Conservation (phyloP, 1,139 yeast species). For the Nakaseomyces bracarensis region DNA sequence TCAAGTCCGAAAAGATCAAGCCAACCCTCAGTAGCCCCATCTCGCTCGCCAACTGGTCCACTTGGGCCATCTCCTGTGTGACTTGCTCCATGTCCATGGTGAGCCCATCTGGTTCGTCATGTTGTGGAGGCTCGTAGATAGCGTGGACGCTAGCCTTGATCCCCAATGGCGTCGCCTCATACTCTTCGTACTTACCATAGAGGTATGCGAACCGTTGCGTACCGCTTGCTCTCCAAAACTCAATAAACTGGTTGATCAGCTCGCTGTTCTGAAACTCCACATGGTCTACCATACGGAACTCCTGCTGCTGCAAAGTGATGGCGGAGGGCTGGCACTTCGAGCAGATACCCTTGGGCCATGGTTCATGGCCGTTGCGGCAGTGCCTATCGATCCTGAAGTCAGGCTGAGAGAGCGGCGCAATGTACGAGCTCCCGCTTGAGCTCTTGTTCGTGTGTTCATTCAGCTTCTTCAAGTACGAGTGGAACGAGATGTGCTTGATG, state of each 20-base stretch:
- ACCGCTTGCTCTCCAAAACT: slow-evolving; percentile 86
- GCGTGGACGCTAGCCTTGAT: slow-evolving; percentile 91
- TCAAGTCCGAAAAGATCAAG: slow-evolving; percentile 77
- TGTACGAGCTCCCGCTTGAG: slow-evolving; percentile 57
- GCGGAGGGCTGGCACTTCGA: slow-evolving; percentile 97
- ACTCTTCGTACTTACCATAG: slow-evolving; percentile 72
- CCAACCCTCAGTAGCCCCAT: slow-evolving; percentile 75
- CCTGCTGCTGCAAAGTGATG: slow-evolving; percentile 82
- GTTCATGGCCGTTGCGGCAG: slow-evolving; percentile 77
- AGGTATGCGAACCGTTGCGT: slow-evolving; percentile 78
- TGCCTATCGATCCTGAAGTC: slow-evolving; percentile 52
- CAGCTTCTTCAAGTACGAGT: slow-evolving; percentile 68
- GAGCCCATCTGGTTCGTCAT: slow-evolving; percentile 78
- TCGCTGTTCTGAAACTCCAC: slow-evolving; percentile 76
- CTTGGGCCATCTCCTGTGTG: slow-evolving; percentile 51
- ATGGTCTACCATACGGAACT: slow-evolving; percentile 94
- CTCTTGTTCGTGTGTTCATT: slow-evolving; percentile 61
- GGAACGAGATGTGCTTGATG: slow-evolving; percentile 84
- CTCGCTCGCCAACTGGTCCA: slow-evolving; percentile 47
- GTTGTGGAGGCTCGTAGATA: slow-evolving; percentile 87
- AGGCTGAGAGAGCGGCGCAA: slow-evolving; percentile 73
- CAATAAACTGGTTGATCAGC: slow-evolving; percentile 73
- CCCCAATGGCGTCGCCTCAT: slow-evolving; percentile 74
- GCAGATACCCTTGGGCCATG: slow-evolving; percentile 92
- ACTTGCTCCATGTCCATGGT: slow-evolving; percentile 42